Conservation (phyloP, 1,139 yeast genomes). For the Kurtzmaniella quercitrusa region DNA sequence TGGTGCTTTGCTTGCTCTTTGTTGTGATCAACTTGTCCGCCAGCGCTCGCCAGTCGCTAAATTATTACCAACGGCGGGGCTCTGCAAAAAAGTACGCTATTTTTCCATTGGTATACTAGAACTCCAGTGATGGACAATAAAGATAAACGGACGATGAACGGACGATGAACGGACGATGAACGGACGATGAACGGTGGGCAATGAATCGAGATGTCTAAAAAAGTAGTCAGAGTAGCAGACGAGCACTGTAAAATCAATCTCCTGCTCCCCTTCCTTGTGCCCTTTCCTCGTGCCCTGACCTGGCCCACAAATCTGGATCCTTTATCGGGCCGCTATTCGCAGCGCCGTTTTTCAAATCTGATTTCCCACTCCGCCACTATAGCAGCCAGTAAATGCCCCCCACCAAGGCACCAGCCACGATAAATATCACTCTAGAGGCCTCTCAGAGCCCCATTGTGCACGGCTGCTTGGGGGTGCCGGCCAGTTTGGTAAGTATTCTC, state of each 20-base stretch:
- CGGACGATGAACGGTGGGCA: no score
- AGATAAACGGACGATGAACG: no score
- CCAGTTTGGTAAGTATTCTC: conserved; percentile 39
- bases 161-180: no score
- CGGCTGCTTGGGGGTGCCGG: conserved; percentile 64
- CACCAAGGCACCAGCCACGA: conserved; percentile 24
- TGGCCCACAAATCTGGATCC: no score
- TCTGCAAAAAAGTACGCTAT: conserved; percentile 14
- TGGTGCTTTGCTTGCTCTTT: conserved; percentile 41
- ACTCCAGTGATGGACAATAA: no score
- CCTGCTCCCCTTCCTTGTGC: no score
- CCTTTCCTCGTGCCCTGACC: no score
- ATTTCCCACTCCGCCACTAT: not conserved
- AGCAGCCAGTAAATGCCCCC: conserved; percentile 11
- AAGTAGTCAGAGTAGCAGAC: no score
- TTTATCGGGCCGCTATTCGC: no score
- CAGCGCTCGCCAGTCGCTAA: conserved; percentile 57
- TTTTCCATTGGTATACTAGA: conserved; percentile 16
- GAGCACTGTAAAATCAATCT: no score
- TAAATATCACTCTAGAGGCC: conserved; percentile 37
- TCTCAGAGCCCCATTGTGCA: conserved; percentile 44
- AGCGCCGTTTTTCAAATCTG: no score
- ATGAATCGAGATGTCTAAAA: no score
- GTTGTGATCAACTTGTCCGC: conserved; percentile 56
- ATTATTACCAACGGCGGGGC: conserved; percentile 40